Base-by-base conservation (phyloP, 306 rosid genomes). In the Prosopis cineraria region DNA sequence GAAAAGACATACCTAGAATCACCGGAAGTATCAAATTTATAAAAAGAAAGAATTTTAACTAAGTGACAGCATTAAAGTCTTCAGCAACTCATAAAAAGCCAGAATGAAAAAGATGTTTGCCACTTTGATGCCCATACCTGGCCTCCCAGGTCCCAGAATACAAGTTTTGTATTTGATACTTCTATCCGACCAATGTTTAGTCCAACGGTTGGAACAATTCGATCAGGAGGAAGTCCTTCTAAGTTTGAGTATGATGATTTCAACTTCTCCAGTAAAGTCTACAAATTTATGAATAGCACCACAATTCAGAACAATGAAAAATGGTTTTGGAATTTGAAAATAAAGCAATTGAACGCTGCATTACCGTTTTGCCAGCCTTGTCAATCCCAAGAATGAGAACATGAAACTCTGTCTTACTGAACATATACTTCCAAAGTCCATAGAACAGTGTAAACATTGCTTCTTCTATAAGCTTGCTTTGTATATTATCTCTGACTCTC, bases 311-410 rank as follows among this genome's bases (percentile, higher is more conserved):
- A 45, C 50, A 58, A 80, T 48, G 34, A 56, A 67, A 30, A 72
- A 50, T 68, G 71, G 59, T 31, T 73, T 40, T 66, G 53, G 16
- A 50, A 78, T 68, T 58, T 47, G 34, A 13, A 80, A 72, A 20
- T 14, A 79, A 25, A 62, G 83, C 24, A 62, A 24, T 50, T 13
- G 50, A 73, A 78, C 80, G 71, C 80, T 78, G 78, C 48, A 74
- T 84, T 89, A 96, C 99, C 68, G 99, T 93, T 85, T 96, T 96
- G n/a, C 99, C 99, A 67, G 99, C 90, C 87, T 96, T 96, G 93
- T 93, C 99, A 69, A 93, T 89, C 78, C 99, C 99, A 80, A 96
- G 82, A 87, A 96, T 93, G 80, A 96, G 98, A 17, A 96, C 94
- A 78, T 90, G 99, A 90, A 91, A 93, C 91, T 96, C 99, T 33